Evolutionary conservation across 1,284 basidiomycete genomes (phyloP).

Genomic region (Abortiporus biennis): DNA sequence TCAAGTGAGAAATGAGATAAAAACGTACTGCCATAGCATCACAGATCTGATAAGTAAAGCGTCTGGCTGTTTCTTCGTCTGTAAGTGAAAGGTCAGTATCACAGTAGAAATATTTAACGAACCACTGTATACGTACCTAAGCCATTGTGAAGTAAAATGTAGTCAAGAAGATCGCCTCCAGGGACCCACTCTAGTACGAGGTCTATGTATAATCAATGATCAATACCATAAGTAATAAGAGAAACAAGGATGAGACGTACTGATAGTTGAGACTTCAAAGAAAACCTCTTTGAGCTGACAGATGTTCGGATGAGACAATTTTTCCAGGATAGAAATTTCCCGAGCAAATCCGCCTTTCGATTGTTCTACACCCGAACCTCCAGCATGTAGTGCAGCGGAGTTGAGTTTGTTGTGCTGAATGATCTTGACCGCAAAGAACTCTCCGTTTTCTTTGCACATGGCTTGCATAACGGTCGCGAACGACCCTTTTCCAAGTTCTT

Average conservation of each 20-base stretch:
- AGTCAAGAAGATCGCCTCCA: constrained; percentile 87
- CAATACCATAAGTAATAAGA: neutral
- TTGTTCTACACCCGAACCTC: constrained; percentile 23
- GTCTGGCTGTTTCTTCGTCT: constrained; percentile 54
- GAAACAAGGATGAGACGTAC: constrained; percentile 29
- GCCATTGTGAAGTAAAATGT: constrained; percentile 55
- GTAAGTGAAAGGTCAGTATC: constrained; percentile 9
- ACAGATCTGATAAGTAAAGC: constrained; percentile 72
- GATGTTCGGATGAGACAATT: constrained; percentile 75
- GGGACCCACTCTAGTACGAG: constrained; percentile 77
- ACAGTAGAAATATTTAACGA: neutral
- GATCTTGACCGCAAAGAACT: constrained; percentile 74
- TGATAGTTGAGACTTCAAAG: constrained; percentile 57
- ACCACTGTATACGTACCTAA: constrained; percentile 39
- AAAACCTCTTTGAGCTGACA: constrained; percentile 79
- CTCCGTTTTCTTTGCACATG: constrained; percentile 49
- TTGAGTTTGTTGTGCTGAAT: constrained; percentile 46
- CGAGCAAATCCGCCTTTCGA: constrained; percentile 45
- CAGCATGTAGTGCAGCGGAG: constrained; percentile 7
- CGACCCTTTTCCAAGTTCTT: constrained; percentile 72
- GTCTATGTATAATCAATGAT: constrained; percentile 32
- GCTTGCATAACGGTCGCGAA: constrained; percentile 79
- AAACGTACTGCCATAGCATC: constrained; percentile 58
- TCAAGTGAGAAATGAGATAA: neutral
- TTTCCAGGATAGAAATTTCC: constrained; percentile 77